Evolutionary conservation across 2,329 filamentous ascomycete species (phyloP).

Genomic region (Talaromyces sp.): DNA sequence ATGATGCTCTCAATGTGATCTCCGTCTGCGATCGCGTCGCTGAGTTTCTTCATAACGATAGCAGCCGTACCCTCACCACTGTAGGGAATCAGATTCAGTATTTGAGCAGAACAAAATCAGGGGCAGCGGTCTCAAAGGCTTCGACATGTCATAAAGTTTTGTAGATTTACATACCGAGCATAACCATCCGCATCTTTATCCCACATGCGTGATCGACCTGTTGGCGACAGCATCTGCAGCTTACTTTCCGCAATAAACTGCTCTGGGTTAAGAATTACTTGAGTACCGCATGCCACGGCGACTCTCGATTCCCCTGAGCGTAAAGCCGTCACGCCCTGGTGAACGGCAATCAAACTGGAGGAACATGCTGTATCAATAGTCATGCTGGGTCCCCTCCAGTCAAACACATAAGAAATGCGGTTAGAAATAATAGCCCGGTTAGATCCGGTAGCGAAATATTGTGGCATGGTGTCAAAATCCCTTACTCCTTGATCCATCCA

Average conservation of each 20-base stretch:
- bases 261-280: not conserved
- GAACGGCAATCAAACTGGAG: not conserved
- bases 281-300: not conserved
- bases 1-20: too few relatives aligned
- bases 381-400: not conserved
- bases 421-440: conserved; percentile 33
- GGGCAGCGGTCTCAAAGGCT: too few relatives aligned
- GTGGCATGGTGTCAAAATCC: conserved; percentile 20
- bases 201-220: too few relatives aligned
- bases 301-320: conserved; percentile 10
- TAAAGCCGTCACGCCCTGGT: conserved; percentile 21
- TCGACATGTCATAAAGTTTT: too few relatives aligned
- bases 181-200: too few relatives aligned
- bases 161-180: too few relatives aligned
- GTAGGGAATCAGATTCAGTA: not conserved
- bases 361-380: not conserved
- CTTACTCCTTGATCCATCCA: conserved; percentile 21
- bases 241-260: too few relatives aligned
- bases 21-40: too few relatives aligned
- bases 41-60: too few relatives aligned
- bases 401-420: not conserved
- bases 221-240: too few relatives aligned
- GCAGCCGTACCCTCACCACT: not conserved
- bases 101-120: too few relatives aligned
- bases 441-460: conserved; percentile 27